These are phyloP conservation scores for Lipomyces sp. DNA, from an alignment of 805 yeast species.

Conservation along the genomic window DNA sequence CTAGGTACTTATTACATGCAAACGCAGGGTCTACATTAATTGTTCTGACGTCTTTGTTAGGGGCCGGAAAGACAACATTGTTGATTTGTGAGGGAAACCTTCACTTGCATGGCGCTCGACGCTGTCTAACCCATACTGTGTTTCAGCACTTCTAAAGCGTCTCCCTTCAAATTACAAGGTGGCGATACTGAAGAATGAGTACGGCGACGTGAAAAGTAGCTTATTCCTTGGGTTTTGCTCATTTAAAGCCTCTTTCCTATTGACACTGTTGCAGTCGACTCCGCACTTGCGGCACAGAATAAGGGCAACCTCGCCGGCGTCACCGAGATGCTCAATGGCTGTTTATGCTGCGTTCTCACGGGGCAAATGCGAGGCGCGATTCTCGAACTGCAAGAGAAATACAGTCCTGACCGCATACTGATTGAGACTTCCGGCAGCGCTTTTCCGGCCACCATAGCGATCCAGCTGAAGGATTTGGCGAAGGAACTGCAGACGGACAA, in stretches of 20 bases:
- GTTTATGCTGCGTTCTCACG: conserved; percentile 29
- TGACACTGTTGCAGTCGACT: conserved; percentile 20
- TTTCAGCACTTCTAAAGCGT: conserved; percentile 20
- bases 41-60: conserved; percentile 4
- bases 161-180: conserved; percentile 27
- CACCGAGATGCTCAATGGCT: conserved; percentile 30
- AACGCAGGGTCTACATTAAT: too few species aligned
- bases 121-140: background rate
- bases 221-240: background rate
- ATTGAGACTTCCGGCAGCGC: conserved; percentile 32
- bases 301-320: conserved; percentile 26
- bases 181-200: conserved; percentile 28
- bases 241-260: too few species aligned
- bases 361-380: conserved; percentile 30
- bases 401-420: conserved; percentile 27
- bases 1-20: conserved; percentile 22
- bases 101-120: background rate
- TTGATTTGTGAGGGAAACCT: conserved; percentile 27
- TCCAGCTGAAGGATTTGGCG: conserved; percentile 28
- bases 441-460: conserved; percentile 29
- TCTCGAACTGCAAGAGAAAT: conserved; percentile 20
- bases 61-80: conserved; percentile 30
- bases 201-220: conserved; percentile 28
- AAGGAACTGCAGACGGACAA: conserved; percentile 10
- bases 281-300: conserved; percentile 23